phyloP scores from a whole-genome alignment of 2,329 filamentous ascomycete species.

The Colletotrichum spinosum region DNA sequence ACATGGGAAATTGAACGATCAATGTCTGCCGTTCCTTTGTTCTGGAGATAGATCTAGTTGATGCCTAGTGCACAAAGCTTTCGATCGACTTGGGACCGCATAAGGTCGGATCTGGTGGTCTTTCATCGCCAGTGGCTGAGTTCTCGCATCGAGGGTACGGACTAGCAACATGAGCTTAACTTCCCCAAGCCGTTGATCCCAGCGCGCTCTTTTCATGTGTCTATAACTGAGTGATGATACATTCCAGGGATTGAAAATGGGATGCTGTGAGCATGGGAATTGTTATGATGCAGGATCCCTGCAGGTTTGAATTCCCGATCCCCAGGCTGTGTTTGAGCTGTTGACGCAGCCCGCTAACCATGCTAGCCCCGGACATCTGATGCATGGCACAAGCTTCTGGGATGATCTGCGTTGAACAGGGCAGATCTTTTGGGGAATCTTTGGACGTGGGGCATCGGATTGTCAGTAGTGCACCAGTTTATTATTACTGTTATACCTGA shows the following conservation, averaged over 20 bases:
- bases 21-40: no score
- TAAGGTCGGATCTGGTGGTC: no score
- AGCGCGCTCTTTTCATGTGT: neutral
- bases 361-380: constrained; percentile 12
- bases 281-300: constrained; percentile 20
- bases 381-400: constrained; percentile 30
- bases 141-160: no score
- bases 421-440: constrained; percentile 17
- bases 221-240: neutral
- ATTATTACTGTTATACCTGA: no score
- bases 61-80: no score
- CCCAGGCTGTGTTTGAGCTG: constrained; percentile 11
- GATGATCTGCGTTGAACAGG: constrained; percentile 34
- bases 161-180: no score
- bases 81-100: no score
- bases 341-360: neutral
- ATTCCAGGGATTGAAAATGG: constrained; percentile 22
- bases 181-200: neutral
- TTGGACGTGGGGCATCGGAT: constrained; percentile 20
- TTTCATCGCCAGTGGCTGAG: no score
- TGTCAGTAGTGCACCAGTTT: neutral
- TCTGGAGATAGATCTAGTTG: no score
- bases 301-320: constrained; percentile 18
- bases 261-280: constrained; percentile 22
- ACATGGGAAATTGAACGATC: no score